Evolutionary conservation across 1,284 basidiomycete genomes (phyloP), one percentile per base, ranked within the genome.

Genomic region (Boletus austroedulis): DNA sequence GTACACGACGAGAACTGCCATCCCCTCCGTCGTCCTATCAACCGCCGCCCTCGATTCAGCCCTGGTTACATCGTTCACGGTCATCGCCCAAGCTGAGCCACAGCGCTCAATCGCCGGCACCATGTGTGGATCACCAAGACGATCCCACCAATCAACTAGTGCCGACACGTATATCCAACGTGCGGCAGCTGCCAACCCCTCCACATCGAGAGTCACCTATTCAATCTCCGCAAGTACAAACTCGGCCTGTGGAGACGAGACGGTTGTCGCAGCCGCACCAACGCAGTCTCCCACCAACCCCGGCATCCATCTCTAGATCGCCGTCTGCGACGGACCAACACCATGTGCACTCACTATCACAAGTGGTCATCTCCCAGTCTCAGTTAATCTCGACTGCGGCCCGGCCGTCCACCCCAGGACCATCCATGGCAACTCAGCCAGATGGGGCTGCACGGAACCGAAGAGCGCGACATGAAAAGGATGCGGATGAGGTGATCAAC

Each of bases 11-110:
- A 31, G 70, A 64, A 41, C 50, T 72, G 19, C 71, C 70, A 7
- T 62, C 72, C 4, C 70, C 70, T 21, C 70, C 73, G 5, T 74
- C 73, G 14, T 62, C 70, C n/a, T 71, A 66, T 52, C 59, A 73
- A 28, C 71, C 70, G 15, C 70, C 70, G 21, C 58, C 63, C 5
- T 65, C 67, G 6, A 45, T 62, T 40, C 70, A 72, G 41, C 70
- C 70, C 10, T 72, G 70, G 70, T 46, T 72, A 24, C 71, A 72
- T 44, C 68, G 71, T 28, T 74, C 72, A 17, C 62, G 62, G 21
- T 72, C 70, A 44, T 73, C 72, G 21, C 72, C 69, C 15, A 68
- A 56, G 45, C 69, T 71, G 53, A 62, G 26, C 61, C 59, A 51
- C 50, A 49, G 24, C 53, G 36, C 61, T 2, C 55, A 58, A 51